Percentiles rank a stretch among this genome's conserved stretches.
Conservation (phyloP, 352 stramenopile species). For the Phytophthora palmivora region DNA sequence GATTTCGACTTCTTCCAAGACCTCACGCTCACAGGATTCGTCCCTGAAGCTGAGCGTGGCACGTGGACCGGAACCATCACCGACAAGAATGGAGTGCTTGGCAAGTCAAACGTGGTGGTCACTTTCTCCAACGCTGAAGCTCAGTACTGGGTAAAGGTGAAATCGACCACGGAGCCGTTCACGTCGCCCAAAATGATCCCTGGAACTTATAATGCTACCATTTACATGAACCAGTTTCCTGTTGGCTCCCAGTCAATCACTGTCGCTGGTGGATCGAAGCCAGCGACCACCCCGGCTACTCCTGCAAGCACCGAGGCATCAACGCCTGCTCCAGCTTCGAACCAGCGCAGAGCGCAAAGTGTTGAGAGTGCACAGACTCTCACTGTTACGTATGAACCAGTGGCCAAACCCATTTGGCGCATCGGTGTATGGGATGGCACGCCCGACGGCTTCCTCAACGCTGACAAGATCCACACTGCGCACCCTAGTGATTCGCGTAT, state of each 20-base stretch:
- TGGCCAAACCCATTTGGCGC: too few relatives aligned
- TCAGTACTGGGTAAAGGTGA: constrained; percentile 55
- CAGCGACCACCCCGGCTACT: constrained; percentile 5
- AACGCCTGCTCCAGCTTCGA: too few relatives aligned
- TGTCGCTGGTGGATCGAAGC: constrained; percentile 13
- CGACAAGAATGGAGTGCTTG: constrained; percentile 38
- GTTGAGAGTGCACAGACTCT: too few relatives aligned
- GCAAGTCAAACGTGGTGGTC: constrained; percentile 40
- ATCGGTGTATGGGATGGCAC: too few relatives aligned
- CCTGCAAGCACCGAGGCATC: too few relatives aligned
- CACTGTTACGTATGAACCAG: too few relatives aligned
- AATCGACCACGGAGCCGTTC: constrained; percentile 26
- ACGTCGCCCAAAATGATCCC: constrained; percentile 55
- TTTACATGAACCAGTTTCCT: constrained; percentile 64
- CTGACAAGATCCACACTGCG: too few relatives aligned
- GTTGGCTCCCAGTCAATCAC: constrained; percentile 44
- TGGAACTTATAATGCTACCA: constrained; percentile 57
- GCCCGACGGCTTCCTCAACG: too few relatives aligned
- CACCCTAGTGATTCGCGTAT: too few relatives aligned
- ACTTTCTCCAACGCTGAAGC: constrained; percentile 25
- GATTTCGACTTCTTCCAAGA: constrained; percentile 64
- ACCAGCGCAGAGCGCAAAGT: too few relatives aligned
- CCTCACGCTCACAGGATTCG: constrained; percentile 50
- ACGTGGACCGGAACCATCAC: constrained; percentile 41
- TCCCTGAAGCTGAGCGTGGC: constrained; percentile 38